Conservation (phyloP, 768 basidiomycete genomes). For the Gloeopeniophorella convolvens region DNA sequence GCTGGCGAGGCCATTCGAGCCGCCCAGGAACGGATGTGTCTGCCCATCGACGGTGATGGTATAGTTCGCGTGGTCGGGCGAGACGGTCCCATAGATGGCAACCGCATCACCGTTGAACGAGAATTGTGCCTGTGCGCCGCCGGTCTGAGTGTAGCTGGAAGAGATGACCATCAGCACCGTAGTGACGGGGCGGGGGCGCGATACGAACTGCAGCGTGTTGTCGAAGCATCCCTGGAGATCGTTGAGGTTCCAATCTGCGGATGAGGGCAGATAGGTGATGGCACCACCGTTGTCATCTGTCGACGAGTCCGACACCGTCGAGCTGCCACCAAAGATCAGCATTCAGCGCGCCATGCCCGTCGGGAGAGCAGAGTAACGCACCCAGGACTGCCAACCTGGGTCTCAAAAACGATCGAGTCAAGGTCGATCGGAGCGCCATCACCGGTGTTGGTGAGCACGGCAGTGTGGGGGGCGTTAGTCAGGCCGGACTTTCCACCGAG, state of each 20-base stretch:
- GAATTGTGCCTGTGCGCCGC: slow-evolving; percentile 38
- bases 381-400: slow-evolving; percentile 34
- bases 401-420: slow-evolving; percentile 41
- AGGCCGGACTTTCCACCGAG: slow-evolving; percentile 41
- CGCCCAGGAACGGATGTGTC: slow-evolving; percentile 30
- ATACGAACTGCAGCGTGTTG: slow-evolving; percentile 39
- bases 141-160: slow-evolving; percentile 35
- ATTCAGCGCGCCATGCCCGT: background rate
- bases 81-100: slow-evolving; percentile 46
- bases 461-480: slow-evolving; percentile 40
- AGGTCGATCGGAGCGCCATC: slow-evolving; percentile 39
- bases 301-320: slow-evolving; percentile 25
- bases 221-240: slow-evolving; percentile 29
- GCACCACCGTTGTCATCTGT: slow-evolving; percentile 38
- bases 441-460: slow-evolving; percentile 40
- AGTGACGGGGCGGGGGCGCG: background rate
- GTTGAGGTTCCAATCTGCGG: slow-evolving; percentile 33
- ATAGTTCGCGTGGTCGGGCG: slow-evolving; percentile 44
- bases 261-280: slow-evolving; percentile 35
- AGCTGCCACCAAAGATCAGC: background rate
- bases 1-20: slow-evolving; percentile 30
- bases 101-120: slow-evolving; percentile 46
- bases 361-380: slow-evolving; percentile 23
- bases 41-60: slow-evolving; percentile 41
- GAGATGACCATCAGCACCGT: background rate